These are phyloP conservation scores for Morella rubra DNA, from an alignment of 306 rosid genomes.

Conservation along the genomic window DNA sequence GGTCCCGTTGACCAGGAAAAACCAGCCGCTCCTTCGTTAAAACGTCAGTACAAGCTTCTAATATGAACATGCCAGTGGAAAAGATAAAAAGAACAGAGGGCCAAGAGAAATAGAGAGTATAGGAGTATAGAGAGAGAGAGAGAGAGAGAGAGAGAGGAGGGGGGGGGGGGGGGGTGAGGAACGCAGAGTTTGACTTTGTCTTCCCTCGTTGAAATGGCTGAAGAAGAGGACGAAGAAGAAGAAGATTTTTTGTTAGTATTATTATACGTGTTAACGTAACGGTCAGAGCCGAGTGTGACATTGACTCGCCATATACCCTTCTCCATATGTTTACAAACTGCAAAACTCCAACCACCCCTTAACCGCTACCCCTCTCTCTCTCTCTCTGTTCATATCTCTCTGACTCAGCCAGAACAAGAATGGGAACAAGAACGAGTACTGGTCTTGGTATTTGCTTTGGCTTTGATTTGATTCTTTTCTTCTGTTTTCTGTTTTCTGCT, in stretches of 20 bases:
- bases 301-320: constrained; percentile 40
- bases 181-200: constrained; percentile 43
- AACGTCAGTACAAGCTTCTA: too few relatives aligned
- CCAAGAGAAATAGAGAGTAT: too few relatives aligned
- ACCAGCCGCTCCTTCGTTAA: neutral
- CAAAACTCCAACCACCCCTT: constrained; percentile 23
- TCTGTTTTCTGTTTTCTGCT: too few relatives aligned
- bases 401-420: constrained; percentile 13
- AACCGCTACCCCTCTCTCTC: neutral
- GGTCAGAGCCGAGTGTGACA: constrained; percentile 46
- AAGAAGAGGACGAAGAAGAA: constrained; percentile 29
- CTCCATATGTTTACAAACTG: constrained; percentile 31
- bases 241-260: constrained; percentile 12
- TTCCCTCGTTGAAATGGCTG: constrained; percentile 26
- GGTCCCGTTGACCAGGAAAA: too few relatives aligned
- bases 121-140: too few relatives aligned
- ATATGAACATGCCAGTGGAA: neutral
- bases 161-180: neutral
- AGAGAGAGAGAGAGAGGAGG: neutral
- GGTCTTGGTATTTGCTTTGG: constrained; percentile 18
- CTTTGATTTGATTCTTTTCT: constrained; percentile 1
- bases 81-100: neutral
- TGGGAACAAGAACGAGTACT: neutral
- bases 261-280: constrained; percentile 11
- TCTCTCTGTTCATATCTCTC: constrained; percentile 19